Conservation (phyloP, 805 yeast genomes). For the Barnettozyma salicaria region DNA sequence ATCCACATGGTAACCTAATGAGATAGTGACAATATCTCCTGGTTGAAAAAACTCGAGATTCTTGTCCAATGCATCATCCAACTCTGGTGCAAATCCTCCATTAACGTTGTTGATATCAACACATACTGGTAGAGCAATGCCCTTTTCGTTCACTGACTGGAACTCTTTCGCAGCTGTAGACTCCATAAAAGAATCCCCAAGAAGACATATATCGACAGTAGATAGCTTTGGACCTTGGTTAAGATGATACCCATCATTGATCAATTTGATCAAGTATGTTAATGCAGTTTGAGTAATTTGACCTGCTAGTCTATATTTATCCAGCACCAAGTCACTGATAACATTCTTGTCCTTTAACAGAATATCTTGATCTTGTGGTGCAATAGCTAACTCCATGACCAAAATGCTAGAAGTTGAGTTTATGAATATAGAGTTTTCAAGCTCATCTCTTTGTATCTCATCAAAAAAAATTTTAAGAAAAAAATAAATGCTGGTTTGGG, state of each 20-base stretch:
- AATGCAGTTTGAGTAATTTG: slow-evolving; percentile 82
- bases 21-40: slow-evolving; percentile 83
- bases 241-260: slow-evolving; percentile 69
- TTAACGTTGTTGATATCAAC: slow-evolving; percentile 78
- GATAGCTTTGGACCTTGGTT: slow-evolving; percentile 35
- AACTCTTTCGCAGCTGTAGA: slow-evolving; percentile 55
- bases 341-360: slow-evolving; percentile 69
- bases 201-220: slow-evolving; percentile 66
- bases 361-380: slow-evolving; percentile 67
- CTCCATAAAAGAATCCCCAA: slow-evolving; percentile 71
- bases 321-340: slow-evolving; percentile 54
- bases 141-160: slow-evolving; percentile 72
- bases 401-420: neutral
- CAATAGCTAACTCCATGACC: slow-evolving; percentile 66
- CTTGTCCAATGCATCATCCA: slow-evolving; percentile 50
- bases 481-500: slow-evolving; percentile 6
- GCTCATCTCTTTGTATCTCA: slow-evolving; percentile 13
- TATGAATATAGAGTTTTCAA: neutral
- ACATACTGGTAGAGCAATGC: slow-evolving; percentile 88
- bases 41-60: slow-evolving; percentile 41
- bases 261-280: slow-evolving; percentile 55
- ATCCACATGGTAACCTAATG: slow-evolving; percentile 88
- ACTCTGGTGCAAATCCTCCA: slow-evolving; percentile 80
- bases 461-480: slow-evolving; percentile 5
- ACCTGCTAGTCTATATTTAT: slow-evolving; percentile 85